Evolutionary conservation across 1,139 yeast species (phyloP), one percentile per base, ranked within the genome.

Genomic region (Wickerhamomyces sp.): DNA sequence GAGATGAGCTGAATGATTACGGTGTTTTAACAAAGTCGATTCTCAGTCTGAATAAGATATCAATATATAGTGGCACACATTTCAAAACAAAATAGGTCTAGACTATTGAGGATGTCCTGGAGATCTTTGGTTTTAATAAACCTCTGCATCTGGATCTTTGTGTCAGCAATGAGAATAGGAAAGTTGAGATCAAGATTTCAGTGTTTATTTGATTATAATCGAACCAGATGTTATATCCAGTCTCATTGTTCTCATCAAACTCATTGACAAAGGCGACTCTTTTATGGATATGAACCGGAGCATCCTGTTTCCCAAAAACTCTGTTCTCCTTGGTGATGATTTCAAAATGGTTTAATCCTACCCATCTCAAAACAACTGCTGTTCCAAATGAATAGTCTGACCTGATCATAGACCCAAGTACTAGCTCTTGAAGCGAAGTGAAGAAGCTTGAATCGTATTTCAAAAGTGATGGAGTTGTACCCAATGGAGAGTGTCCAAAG

Each of bases 131-230:
- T 35, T 34, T 40, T 27, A 34, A 33, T 18, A n/a, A 7, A 26
- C 36, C 27, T 23, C 27, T 36, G 9, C 14, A 27, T 44, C 43
- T 34, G 13, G 45, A 43, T 4, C 40, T 45, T 18, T 52, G 48
- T 11, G 42, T 37, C 43, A 56, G 40, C 26, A 55, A 41, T 8
- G 51, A 37, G 42, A 54, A 42, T 32, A 52, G 31, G 36, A 55
- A 54, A 2, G 59, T 53, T 8, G 60, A 49, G 1, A 57, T 36
- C 44, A 57, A 34, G 2, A 56, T 48, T 39, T 57, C 59, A 33
- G 54, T 27, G 40, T 56, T 57, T 43, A 56, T 49, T 34, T 48
- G 46, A 7, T 52, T 49, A 45, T 46, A 55, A 34, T 54, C 50
- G 31, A 56, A 57, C 27, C 41, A 36, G 8, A 52, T 39, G 6